Conservation (phyloP, 108 stramenopile genomes). For the Cylindrotheca fusiformis region DNA sequence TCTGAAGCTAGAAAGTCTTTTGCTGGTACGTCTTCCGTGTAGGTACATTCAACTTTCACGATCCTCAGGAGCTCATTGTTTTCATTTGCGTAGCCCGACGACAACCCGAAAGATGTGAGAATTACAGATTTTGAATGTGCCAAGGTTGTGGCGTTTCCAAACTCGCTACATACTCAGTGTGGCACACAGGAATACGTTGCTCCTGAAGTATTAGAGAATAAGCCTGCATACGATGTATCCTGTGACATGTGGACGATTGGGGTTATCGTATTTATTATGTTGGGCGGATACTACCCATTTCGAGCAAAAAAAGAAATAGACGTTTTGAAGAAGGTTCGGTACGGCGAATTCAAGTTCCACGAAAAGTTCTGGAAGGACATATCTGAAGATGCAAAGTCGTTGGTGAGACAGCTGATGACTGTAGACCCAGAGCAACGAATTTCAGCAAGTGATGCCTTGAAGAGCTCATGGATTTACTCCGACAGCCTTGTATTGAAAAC, state of each 20-base stretch:
- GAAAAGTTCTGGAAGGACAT: conserved; percentile 61
- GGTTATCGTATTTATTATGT: conserved; percentile 85
- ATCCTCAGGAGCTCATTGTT: too few relatives aligned
- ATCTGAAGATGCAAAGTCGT: conserved; percentile 61
- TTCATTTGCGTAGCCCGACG: conserved; percentile 32
- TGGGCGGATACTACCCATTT: conserved; percentile 71
- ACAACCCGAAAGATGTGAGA: conserved; percentile 75
- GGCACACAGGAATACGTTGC: conserved; percentile 92
- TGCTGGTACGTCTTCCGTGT: conserved; percentile 54
- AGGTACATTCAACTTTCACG: too few relatives aligned
- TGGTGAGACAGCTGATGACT: conserved; percentile 67
- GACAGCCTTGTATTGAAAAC: conserved; percentile 1
- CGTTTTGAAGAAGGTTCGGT: conserved; percentile 58
- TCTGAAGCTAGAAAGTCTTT: conserved; percentile 82
- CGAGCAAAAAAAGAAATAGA: conserved; percentile 55
- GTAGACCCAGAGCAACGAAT: conserved; percentile 69
- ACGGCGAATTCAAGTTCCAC: conserved; percentile 68
- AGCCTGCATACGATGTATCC: conserved; percentile 75
- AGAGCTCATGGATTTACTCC: conserved; percentile 60
- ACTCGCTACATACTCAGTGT: conserved; percentile 74
- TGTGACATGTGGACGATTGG: conserved; percentile 94
- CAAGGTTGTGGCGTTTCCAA: conserved; percentile 57
- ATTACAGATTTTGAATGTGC: conserved; percentile 97
- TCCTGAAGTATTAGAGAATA: conserved; percentile 70
- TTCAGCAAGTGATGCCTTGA: conserved; percentile 60